Evolutionary conservation across 441 rosid genomes (phyloP).

Genomic region (Adansonia madagascariensis): DNA sequence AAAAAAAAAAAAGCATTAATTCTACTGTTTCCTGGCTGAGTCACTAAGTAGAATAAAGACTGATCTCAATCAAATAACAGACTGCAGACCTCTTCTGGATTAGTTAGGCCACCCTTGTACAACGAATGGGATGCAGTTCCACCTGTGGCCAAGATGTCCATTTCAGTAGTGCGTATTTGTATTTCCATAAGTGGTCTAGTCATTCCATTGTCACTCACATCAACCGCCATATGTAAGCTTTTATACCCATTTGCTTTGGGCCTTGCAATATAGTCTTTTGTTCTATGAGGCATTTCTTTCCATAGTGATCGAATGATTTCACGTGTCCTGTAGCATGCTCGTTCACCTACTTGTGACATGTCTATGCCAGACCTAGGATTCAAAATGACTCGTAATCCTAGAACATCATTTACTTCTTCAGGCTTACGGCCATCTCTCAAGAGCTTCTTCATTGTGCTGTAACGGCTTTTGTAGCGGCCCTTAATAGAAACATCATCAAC

Average conservation of each 20-base stretch:
- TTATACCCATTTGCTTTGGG: conserved; percentile 88
- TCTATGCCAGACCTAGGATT: conserved; percentile 51
- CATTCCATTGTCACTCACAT: conserved; percentile 66
- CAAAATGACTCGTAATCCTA: conserved; percentile 81
- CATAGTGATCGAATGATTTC: conserved; percentile 70
- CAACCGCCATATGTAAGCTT: conserved; percentile 95
- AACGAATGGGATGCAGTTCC: conserved; percentile 92
- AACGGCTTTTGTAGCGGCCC: conserved; percentile 86
- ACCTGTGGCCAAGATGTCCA: conserved; percentile 80
- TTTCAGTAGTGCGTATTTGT: conserved; percentile 82
- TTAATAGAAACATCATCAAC: conserved; percentile 67
- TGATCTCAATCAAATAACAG: conserved; percentile 21
- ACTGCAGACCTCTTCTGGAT: conserved; percentile 80
- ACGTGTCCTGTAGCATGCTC: conserved; percentile 70
- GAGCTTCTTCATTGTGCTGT: conserved; percentile 96
- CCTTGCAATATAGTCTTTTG: conserved; percentile 81
- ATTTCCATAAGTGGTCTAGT: conserved; percentile 86
- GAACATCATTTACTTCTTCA: conserved; percentile 84
- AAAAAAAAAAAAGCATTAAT: not conserved
- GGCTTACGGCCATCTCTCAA: conserved; percentile 83
- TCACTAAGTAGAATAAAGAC: not conserved
- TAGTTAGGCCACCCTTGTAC: conserved; percentile 82
- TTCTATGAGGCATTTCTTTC: conserved; percentile 82
- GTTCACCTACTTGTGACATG: conserved; percentile 50
- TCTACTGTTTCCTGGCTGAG: not conserved